phyloP scores from a whole-genome alignment of 257 asterid species.

The Oldenlandia corymbosa region DNA sequence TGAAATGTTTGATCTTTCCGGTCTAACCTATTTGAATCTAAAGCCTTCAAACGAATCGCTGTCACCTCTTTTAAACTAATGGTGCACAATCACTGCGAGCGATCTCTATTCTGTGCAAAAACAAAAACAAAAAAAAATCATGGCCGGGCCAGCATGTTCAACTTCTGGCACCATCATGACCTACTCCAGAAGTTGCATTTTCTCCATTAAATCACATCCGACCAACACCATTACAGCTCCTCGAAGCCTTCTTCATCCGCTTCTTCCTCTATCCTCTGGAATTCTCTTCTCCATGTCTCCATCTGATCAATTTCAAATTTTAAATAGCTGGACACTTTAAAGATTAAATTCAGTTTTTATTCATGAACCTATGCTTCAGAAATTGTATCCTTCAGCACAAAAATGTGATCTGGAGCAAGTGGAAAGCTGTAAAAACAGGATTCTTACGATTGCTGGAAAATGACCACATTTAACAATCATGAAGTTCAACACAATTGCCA shows the following conservation, averaged over 20 bases:
- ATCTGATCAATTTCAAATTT: constrained; percentile 33
- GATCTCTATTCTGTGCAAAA: too few relatives aligned
- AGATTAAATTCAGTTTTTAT: background rate
- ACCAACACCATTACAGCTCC: constrained; percentile 70
- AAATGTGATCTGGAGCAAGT: too few relatives aligned
- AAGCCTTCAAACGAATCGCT: too few relatives aligned
- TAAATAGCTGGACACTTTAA: background rate
- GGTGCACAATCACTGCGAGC: too few relatives aligned
- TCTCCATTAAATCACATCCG: too few relatives aligned
- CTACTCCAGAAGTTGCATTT: too few relatives aligned
- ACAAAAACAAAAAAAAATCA: too few relatives aligned
- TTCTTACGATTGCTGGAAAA: background rate
- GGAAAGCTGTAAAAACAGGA: background rate
- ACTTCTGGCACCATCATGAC: too few relatives aligned
- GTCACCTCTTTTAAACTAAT: too few relatives aligned
- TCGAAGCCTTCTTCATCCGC: constrained; percentile 92
- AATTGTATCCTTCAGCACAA: background rate
- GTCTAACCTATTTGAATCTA: too few relatives aligned
- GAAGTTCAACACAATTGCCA: background rate
- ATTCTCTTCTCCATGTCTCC: constrained; percentile 74
- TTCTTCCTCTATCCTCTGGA: constrained; percentile 66
- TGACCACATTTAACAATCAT: background rate
- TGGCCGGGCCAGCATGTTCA: too few relatives aligned
- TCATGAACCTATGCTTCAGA: background rate
- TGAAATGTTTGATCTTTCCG: too few relatives aligned